phyloP scores from a whole-genome alignment of 345 rosid species.

The Brassica incana region DNA sequence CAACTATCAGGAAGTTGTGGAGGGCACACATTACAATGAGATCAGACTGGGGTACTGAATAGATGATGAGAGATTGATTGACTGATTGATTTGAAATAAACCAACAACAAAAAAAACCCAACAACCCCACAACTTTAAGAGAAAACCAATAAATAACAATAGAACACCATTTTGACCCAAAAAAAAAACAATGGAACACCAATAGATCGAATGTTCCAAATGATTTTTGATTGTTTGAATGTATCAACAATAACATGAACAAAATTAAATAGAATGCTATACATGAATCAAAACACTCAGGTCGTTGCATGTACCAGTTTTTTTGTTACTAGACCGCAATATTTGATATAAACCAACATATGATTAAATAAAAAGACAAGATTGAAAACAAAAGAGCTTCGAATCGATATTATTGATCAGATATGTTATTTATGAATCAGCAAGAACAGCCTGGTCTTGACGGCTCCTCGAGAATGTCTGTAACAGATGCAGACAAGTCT shows the following conservation, averaged over 20 bases:
- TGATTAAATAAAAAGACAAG: not conserved
- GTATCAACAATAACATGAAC: conserved; percentile 4
- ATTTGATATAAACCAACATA: conserved; percentile 3
- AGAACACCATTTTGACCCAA: not conserved
- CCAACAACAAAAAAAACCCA: not conserved
- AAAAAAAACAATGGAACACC: not conserved
- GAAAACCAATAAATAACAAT: not conserved
- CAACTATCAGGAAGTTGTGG: not conserved
- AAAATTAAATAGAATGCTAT: conserved; percentile 2
- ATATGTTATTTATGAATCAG: conserved; percentile 33
- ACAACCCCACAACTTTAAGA: not conserved
- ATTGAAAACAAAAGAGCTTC: conserved; percentile 2
- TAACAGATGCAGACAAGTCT: conserved; percentile 56
- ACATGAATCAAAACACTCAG: conserved; percentile 26
- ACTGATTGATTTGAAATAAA: not conserved
- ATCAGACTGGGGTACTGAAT: not conserved
- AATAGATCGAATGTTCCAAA: not conserved
- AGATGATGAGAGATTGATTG: not conserved
- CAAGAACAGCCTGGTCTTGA: conserved; percentile 68
- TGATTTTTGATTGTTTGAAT: not conserved
- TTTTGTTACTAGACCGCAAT: conserved; percentile 8
- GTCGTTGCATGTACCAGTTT: conserved; percentile 14
- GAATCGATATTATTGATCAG: conserved; percentile 18
- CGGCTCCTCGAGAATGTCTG: conserved; percentile 54
- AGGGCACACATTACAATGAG: not conserved